Conservation (phyloP, 495 filamentous ascomycete genomes). For the Talaromyces ruber region DNA sequence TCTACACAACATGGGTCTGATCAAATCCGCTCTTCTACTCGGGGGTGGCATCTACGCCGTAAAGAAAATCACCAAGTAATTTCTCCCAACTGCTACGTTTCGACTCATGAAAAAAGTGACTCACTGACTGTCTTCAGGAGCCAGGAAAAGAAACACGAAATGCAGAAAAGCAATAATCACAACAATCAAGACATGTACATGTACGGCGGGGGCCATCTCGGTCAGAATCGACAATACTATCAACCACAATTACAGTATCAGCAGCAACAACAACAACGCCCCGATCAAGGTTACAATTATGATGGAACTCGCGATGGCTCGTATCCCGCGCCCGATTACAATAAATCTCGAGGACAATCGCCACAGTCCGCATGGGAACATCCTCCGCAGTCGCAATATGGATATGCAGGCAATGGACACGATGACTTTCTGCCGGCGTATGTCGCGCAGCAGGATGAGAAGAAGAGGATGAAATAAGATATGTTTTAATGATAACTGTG, state of each 20-base stretch:
- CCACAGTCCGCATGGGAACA: neutral
- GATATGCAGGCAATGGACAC: neutral
- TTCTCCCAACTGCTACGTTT: too few relatives aligned
- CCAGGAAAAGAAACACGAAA: slow-evolving; percentile 1
- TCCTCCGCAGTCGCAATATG: neutral
- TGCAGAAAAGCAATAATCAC: neutral
- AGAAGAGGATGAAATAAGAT: neutral
- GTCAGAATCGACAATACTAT: neutral
- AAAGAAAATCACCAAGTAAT: neutral
- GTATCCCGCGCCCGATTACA: neutral
- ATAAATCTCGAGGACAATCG: neutral
- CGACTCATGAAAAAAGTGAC: neutral
- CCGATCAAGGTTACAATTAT: neutral
- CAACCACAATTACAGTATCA: neutral
- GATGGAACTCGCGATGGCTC: neutral
- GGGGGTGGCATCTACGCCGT: neutral
- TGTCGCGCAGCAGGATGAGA: neutral
- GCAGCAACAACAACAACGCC: neutral
- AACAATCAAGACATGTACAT: neutral
- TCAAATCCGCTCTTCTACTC: neutral
- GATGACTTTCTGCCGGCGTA: neutral
- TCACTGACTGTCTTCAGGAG: neutral
- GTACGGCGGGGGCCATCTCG: neutral
- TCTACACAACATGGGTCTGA: neutral
- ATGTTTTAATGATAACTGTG: neutral